Evolutionary conservation across 371 early-diverging fungal species (phyloP).

Genomic region (Choanephora cucurbitarum): DNA sequence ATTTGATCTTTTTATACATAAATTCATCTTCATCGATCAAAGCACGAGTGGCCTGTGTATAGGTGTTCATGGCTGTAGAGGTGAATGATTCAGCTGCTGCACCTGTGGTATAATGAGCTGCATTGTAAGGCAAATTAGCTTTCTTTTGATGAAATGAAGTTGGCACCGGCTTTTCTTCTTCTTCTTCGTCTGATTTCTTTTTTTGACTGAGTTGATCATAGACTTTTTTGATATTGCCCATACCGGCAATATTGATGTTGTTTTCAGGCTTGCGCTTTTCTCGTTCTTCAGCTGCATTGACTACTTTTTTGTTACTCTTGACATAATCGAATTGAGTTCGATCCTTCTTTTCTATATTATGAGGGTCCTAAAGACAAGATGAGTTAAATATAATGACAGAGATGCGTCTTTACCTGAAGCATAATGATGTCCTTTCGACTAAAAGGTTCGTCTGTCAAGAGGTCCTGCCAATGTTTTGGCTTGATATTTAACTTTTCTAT

Average conservation of each 20-base stretch:
- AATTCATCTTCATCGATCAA: constrained; percentile 79
- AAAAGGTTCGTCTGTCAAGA: constrained; percentile 88
- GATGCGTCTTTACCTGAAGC: constrained; percentile 57
- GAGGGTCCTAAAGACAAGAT: constrained; percentile 71
- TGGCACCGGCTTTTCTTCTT: constrained; percentile 19
- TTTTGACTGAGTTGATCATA: constrained; percentile 53
- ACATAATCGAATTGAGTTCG: constrained; percentile 75
- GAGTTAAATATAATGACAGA: neutral
- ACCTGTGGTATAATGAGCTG: constrained; percentile 84
- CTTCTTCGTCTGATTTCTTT: too few species aligned
- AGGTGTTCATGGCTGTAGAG: constrained; percentile 79
- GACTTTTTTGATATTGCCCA: constrained; percentile 59
- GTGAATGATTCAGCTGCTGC: constrained; percentile 84
- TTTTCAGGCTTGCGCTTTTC: constrained; percentile 53
- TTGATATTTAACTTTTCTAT: constrained; percentile 87
- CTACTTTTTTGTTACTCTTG: constrained; percentile 65
- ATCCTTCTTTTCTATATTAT: constrained; percentile 71
- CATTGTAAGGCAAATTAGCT: constrained; percentile 63
- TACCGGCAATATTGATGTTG: constrained; percentile 71
- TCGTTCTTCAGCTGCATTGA: constrained; percentile 51
- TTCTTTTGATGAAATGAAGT: constrained; percentile 53
- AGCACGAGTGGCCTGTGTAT: constrained; percentile 71
- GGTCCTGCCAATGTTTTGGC: constrained; percentile 83
- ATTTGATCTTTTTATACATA: constrained; percentile 80
- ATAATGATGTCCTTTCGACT: constrained; percentile 86